Percentiles rank a stretch among this genome's conserved stretches.
phyloP scores from a whole-genome alignment of 768 basidiomycete species.

The Leccinum longicurvipes region DNA sequence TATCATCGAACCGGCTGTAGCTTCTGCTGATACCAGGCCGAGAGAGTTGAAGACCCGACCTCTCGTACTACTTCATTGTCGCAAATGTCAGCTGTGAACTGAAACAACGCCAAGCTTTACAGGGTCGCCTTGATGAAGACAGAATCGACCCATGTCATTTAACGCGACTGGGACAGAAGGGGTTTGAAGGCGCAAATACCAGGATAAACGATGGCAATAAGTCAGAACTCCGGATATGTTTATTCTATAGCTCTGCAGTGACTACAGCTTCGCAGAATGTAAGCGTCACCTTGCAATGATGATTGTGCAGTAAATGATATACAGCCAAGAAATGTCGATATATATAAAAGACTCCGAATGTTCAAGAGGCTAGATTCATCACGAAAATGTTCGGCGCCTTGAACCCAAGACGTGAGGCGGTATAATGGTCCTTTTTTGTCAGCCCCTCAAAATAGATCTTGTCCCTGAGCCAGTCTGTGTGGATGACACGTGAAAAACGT shows the following conservation, averaged over 20 bases:
- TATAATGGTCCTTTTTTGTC: conserved; percentile 57
- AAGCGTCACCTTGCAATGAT: not conserved
- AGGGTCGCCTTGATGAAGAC: conserved; percentile 48
- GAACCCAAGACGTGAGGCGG: conserved; percentile 61
- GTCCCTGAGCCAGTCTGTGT: conserved; percentile 74
- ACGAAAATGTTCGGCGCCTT: conserved; percentile 77
- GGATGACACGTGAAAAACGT: conserved; percentile 1
- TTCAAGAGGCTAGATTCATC: conserved; percentile 56
- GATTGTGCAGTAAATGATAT: conserved; percentile 1
- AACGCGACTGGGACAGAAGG: conserved; percentile 46
- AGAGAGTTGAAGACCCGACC: not conserved
- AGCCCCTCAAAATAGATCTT: conserved; percentile 67
- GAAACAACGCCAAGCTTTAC: conserved; percentile 71
- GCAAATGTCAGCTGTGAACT: conserved; percentile 50
- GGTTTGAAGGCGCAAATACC: conserved; percentile 32
- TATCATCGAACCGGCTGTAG: no score
- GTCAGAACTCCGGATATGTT: not conserved
- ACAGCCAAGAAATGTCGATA: conserved; percentile 9
- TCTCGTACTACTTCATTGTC: conserved; percentile 14
- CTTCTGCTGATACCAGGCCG: no score
- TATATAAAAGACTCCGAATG: not conserved
- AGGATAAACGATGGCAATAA: not conserved
- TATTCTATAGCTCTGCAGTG: not conserved
- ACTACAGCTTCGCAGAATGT: not conserved
- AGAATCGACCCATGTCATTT: conserved; percentile 66